Base-by-base conservation (phyloP, 805 yeast genomes). In the Priceomyces melissophilus region DNA sequence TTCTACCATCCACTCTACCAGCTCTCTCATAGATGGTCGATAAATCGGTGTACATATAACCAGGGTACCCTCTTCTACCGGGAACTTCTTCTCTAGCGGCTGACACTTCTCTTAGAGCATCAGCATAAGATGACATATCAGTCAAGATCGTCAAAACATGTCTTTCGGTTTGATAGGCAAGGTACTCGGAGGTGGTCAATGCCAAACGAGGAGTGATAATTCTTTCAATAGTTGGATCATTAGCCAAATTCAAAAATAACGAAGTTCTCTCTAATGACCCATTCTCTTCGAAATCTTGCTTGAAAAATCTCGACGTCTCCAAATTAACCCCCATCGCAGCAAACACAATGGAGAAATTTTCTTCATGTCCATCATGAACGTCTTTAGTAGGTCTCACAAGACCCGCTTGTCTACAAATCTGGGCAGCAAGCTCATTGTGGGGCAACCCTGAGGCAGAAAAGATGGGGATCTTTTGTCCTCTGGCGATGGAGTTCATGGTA, bases 51-150 rank as follows among this genome's bases (percentile, higher is more conserved):
- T 93, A 93, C 99, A 93, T 93, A 70, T 93, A 93, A 86, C 99
- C 99, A 50, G 99, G 99, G 71, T 93, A 93, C 78, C 99, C 99
- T 83, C 99, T 89, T 81, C 99, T 89, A 78, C 99, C 99, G 63
- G 99, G 99, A 35, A 93, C 99, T 74, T 95, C 99, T 73, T 93
- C 99, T 78, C 99, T 89, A 37, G 99, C 99, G 47, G 99, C 99
- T 49, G 97, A 89, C 38, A 93, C 99, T 75, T 93, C 99, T 83
- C 99, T 90, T 63, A 93, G 76, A 31, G 99, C 99, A 67, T 93
- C 99, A 31, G 99, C 99, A 65, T 93, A 93, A n/a, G 99, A 93
- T 20, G 97, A 88, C 99, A 93, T 93, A 74, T 93, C 99, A 38
- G 99, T 95, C 64, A 93, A 79, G 60, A 93, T 91, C 40, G 98